Evolutionary conservation across 805 yeast genomes (phyloP).

Genomic region (Dipodascus geniculatus): DNA sequence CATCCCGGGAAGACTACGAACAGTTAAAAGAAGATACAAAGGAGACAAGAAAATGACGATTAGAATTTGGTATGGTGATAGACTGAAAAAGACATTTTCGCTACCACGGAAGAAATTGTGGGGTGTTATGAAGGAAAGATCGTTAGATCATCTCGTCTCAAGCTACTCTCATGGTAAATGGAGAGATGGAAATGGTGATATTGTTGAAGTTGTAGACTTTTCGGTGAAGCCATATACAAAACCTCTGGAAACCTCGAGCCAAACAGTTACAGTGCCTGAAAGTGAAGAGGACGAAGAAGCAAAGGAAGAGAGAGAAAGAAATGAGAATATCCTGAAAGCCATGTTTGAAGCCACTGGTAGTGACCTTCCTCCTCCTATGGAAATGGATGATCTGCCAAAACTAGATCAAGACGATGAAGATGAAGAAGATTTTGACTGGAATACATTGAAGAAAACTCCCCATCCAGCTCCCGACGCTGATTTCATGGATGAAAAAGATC

Average conservation of each 20-base stretch:
- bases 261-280: constrained; percentile 12
- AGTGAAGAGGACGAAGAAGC: constrained; percentile 24
- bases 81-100: constrained; percentile 29
- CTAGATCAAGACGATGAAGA: background rate
- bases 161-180: constrained; percentile 55
- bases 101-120: constrained; percentile 72
- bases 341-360: constrained; percentile 28
- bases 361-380: constrained; percentile 2
- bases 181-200: constrained; percentile 71
- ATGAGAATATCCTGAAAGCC: constrained; percentile 35
- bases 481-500: background rate
- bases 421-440: constrained; percentile 2
- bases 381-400: background rate
- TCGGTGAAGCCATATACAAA: background rate
- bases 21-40: constrained; percentile 21
- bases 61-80: background rate
- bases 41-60: background rate
- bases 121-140: constrained; percentile 73
- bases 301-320: constrained; percentile 32
- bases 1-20: constrained; percentile 20
- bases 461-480: background rate
- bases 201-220: constrained; percentile 43
- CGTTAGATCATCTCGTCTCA: constrained; percentile 49
- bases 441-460: constrained; percentile 1
- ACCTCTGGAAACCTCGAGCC: too few species aligned